Percentiles rank a stretch among this genome's conserved stretches.
These are phyloP conservation scores for Diaporthe sp. DNA, from an alignment of 2,329 filamentous ascomycete species.

Conservation along the genomic window DNA sequence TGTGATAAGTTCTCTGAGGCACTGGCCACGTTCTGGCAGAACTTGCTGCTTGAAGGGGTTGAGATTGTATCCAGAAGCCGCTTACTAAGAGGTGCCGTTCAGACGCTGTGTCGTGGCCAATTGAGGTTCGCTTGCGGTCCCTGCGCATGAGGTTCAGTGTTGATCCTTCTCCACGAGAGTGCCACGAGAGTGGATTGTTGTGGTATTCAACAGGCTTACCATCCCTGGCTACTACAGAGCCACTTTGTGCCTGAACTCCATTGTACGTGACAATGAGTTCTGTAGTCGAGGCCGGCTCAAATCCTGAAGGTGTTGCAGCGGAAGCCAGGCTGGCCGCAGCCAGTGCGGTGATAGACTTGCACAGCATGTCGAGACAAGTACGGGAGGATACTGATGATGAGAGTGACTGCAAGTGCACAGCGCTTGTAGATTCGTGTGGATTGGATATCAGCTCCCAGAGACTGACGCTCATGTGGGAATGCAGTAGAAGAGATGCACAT, in stretches of 20 bases:
- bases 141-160: constrained; percentile 39
- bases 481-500: constrained; percentile 9
- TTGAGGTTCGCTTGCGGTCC: constrained; percentile 46
- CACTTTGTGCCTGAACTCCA: constrained; percentile 49
- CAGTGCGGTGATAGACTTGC: constrained; percentile 44
- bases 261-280: constrained; percentile 53
- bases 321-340: constrained; percentile 46
- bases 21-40: too few relatives aligned
- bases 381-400: neutral
- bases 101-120: constrained; percentile 50
- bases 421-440: neutral
- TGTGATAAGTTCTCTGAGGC: too few relatives aligned
- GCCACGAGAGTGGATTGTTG: neutral
- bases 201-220: constrained; percentile 41
- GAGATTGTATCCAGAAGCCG: too few relatives aligned
- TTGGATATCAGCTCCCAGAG: constrained; percentile 4
- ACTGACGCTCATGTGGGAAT: neutral
- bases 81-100: constrained; percentile 53
- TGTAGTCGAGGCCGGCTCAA: constrained; percentile 49
- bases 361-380: constrained; percentile 44
- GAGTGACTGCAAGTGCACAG: neutral
- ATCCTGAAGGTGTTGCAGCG: constrained; percentile 54
- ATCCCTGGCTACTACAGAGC: constrained; percentile 49
- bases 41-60: too few relatives aligned
- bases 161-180: neutral